A percentile compares a stretch with the other conserved stretches of the same genome.
phyloP scores from a whole-genome alignment of 2,329 filamentous ascomycete genomes.

The Tolypocladium album region DNA sequence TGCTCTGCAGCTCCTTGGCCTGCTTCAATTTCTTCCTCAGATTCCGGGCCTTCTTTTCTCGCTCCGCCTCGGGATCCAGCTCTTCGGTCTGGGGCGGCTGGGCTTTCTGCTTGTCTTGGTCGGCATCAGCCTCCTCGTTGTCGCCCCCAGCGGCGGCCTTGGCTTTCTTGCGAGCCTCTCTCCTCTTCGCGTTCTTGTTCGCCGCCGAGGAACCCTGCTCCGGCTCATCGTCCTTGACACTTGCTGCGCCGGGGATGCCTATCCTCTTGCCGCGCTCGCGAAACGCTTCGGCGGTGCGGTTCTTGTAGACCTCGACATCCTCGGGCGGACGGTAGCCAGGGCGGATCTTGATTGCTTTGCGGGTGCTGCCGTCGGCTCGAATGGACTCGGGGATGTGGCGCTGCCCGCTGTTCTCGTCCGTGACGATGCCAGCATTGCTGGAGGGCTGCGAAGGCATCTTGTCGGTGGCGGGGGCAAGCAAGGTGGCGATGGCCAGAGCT shows the following conservation, averaged over 20 bases:
- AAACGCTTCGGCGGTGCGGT: slow-evolving; percentile 76
- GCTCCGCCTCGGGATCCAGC: slow-evolving; percentile 62
- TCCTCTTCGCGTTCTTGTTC: slow-evolving; percentile 80
- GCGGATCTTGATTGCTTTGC: slow-evolving; percentile 87
- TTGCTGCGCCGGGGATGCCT: slow-evolving; percentile 62
- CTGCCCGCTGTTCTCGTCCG: slow-evolving; percentile 63
- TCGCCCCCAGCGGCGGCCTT: slow-evolving; percentile 47
- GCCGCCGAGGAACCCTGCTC: slow-evolving; percentile 39
- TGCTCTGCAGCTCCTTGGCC: slow-evolving; percentile 78
- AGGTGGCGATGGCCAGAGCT: background rate
- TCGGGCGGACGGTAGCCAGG: slow-evolving; percentile 91
- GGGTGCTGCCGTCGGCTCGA: slow-evolving; percentile 79
- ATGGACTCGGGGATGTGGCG: slow-evolving; percentile 82
- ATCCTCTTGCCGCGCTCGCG: slow-evolving; percentile 58
- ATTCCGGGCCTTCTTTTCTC: slow-evolving; percentile 85
- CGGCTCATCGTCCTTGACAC: slow-evolving; percentile 37
- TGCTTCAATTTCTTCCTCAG: slow-evolving; percentile 93
- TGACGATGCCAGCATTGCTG: slow-evolving; percentile 64
- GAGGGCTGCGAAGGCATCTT: slow-evolving; percentile 35
- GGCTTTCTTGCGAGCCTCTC: slow-evolving; percentile 44
- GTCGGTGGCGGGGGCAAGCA: background rate
- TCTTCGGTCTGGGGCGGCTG: slow-evolving; percentile 26
- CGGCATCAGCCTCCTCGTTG: slow-evolving; percentile 32
- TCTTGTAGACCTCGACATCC: slow-evolving; percentile 94
- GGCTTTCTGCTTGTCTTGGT: slow-evolving; percentile 12